Percentiles rank a stretch among this genome's conserved stretches.
Conservation (phyloP, 2,329 filamentous ascomycete genomes). For the Penicillium brevicompactum region DNA sequence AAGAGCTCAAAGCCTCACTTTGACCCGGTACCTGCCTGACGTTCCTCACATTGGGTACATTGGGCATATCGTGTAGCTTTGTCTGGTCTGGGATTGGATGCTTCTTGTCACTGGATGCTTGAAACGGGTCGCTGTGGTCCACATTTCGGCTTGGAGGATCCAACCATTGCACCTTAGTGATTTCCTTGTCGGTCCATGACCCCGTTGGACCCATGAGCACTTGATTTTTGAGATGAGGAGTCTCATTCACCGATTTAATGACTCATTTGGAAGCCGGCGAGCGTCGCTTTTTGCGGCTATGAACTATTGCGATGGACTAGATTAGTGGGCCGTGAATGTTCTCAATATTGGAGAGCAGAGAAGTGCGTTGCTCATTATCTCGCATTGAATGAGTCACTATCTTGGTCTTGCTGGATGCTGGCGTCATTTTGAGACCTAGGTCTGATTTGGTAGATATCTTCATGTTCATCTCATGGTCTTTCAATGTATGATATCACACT, state of each 20-base stretch:
- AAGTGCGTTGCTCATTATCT: neutral
- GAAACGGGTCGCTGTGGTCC: neutral
- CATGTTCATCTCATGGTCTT: neutral
- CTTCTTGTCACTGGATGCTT: neutral
- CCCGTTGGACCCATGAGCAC: neutral
- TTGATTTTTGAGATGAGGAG: neutral
- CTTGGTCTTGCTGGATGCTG: neutral
- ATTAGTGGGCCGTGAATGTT: neutral
- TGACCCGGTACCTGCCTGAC: slow-evolving; percentile 11
- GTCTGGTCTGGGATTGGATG: slow-evolving; percentile 3
- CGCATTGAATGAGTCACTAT: neutral
- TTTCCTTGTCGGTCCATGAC: slow-evolving; percentile 1
- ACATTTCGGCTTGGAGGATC: slow-evolving; percentile 1
- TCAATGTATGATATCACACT: neutral
- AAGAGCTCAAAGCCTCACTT: slow-evolving; percentile 14
- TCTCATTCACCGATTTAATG: slow-evolving; percentile 6
- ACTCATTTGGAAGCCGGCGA: slow-evolving; percentile 1
- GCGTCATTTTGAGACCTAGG: neutral
- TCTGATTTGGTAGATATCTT: neutral
- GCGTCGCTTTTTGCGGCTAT: slow-evolving; percentile 8
- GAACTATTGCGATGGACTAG: neutral
- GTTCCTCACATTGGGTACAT: slow-evolving; percentile 5
- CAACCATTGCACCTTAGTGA: neutral
- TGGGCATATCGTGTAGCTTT: slow-evolving; percentile 3
- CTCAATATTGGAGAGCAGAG: neutral